Evolutionary conservation across 2,329 filamentous ascomycete species (phyloP).

Genomic region (Arachnomyces sp.): DNA sequence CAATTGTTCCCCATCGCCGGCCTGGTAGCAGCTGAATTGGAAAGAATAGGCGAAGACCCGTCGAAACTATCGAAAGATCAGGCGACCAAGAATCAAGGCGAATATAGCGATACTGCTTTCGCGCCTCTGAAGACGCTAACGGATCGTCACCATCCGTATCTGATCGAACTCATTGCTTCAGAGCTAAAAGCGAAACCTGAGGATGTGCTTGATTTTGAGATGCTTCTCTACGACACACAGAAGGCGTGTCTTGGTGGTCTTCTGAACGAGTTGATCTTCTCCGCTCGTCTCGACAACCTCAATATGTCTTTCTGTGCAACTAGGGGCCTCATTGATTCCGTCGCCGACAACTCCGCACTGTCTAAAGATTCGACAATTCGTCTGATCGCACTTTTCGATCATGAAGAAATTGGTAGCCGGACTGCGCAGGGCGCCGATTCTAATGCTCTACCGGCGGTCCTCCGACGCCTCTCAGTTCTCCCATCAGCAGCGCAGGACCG

Average conservation of each 20-base stretch:
- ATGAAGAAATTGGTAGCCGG: slow-evolving; percentile 91
- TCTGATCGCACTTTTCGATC: slow-evolving; percentile 90
- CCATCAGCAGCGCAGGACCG: slow-evolving; percentile 50
- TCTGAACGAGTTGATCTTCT: slow-evolving; percentile 92
- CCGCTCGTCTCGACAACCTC: slow-evolving; percentile 88
- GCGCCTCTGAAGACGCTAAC: slow-evolving; percentile 68
- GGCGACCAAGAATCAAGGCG: slow-evolving; percentile 43
- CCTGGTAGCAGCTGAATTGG: slow-evolving; percentile 78
- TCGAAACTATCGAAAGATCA: slow-evolving; percentile 24
- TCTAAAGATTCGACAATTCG: slow-evolving; percentile 75
- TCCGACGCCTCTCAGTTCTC: slow-evolving; percentile 77
- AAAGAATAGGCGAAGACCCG: slow-evolving; percentile 53
- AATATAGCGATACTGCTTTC: slow-evolving; percentile 44
- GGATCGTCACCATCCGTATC: slow-evolving; percentile 79
- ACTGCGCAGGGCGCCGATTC: slow-evolving; percentile 92
- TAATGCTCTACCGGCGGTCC: slow-evolving; percentile 78
- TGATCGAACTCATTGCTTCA: slow-evolving; percentile 76
- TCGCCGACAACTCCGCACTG: slow-evolving; percentile 56
- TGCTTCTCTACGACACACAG: slow-evolving; percentile 95
- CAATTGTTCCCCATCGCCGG: slow-evolving; percentile 92
- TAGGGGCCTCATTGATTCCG: slow-evolving; percentile 73
- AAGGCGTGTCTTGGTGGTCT: slow-evolving; percentile 82
- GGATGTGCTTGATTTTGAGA: slow-evolving; percentile 85
- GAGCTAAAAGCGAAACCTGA: slow-evolving; percentile 64
- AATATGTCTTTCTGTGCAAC: slow-evolving; percentile 94